Conservation (phyloP, 2,329 filamentous ascomycete species). For the Aspergillus sp. region DNA sequence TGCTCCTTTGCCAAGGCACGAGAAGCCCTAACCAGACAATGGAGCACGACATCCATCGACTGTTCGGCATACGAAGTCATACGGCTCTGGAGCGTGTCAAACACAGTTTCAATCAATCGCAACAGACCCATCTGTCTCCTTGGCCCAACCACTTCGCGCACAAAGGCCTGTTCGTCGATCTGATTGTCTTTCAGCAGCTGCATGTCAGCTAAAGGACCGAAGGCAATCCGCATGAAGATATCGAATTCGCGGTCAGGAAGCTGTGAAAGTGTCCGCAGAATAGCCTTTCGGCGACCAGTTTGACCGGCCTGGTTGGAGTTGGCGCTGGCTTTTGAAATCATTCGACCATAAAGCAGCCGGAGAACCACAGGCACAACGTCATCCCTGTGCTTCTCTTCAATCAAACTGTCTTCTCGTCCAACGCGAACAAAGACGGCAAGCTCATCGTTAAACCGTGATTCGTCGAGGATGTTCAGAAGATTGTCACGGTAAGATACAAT, state of each 20-base stretch:
- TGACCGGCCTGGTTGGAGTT: constrained; percentile 79
- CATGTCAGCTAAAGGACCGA: constrained; percentile 69
- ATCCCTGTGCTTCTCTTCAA: constrained; percentile 72
- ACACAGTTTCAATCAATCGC: constrained; percentile 86
- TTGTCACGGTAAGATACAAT: constrained; percentile 83
- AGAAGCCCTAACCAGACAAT: constrained; percentile 76
- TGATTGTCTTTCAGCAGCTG: constrained; percentile 59
- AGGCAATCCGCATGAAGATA: constrained; percentile 81
- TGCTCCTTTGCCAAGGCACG: constrained; percentile 50
- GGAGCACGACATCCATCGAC: constrained; percentile 77
- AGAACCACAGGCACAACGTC: constrained; percentile 85
- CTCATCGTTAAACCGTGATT: constrained; percentile 89
- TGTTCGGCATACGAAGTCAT: constrained; percentile 69
- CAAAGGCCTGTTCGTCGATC: constrained; percentile 59
- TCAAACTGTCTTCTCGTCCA: constrained; percentile 65
- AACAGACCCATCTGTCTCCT: constrained; percentile 89
- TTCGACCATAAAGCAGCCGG: constrained; percentile 83
- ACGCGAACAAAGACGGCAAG: constrained; percentile 85
- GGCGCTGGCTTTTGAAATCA: constrained; percentile 79
- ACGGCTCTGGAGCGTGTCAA: constrained; percentile 79
- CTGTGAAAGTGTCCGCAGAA: constrained; percentile 78
- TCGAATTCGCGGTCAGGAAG: constrained; percentile 75
- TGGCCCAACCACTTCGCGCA: constrained; percentile 63
- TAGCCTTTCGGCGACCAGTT: constrained; percentile 73
- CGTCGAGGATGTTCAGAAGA: constrained; percentile 83